These are phyloP conservation scores for Colletotrichum zoysiae DNA, from an alignment of 2,329 filamentous ascomycete genomes.

Conservation along the genomic window DNA sequence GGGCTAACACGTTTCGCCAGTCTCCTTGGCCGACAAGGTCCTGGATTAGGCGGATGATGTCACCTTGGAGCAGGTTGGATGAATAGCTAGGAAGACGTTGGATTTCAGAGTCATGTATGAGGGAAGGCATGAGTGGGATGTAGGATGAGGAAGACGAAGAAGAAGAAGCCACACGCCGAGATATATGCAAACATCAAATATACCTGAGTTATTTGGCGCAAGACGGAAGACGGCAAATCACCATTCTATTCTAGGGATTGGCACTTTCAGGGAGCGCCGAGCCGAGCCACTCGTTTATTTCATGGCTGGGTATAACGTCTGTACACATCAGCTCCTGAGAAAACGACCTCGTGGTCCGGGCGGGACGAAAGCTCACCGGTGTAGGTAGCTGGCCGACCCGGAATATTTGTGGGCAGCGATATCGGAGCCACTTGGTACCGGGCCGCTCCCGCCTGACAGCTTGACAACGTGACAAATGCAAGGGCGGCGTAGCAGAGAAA, in stretches of 20 bases:
- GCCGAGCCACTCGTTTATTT: background rate
- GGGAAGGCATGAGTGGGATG: background rate
- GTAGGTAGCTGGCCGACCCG: constrained; percentile 13
- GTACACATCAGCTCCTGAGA: background rate
- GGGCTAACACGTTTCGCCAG: constrained; percentile 47
- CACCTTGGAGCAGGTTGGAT: background rate
- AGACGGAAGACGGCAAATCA: background rate
- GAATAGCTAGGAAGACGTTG: background rate
- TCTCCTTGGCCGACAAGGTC: constrained; percentile 66
- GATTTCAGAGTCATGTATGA: background rate
- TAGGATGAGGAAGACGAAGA: background rate
- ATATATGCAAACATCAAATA: background rate
- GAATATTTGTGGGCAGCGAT: constrained; percentile 17
- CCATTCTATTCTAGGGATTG: too few relatives aligned
- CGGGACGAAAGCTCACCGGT: constrained; percentile 13
- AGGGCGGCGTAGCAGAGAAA: background rate
- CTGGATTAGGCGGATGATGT: constrained; percentile 49
- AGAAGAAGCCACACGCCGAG: background rate
- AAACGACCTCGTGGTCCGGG: background rate
- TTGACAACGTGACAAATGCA: constrained; percentile 28
- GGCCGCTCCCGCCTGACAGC: constrained; percentile 26
- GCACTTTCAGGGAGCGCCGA: background rate
- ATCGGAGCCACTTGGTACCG: constrained; percentile 26
- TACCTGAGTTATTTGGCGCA: constrained; percentile 4
- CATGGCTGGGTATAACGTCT: background rate